Percentiles rank a stretch among this genome's conserved stretches.
These are phyloP conservation scores for Coemansia erecta DNA, from an alignment of 192 early-diverging fungal genomes.

Conservation along the genomic window DNA sequence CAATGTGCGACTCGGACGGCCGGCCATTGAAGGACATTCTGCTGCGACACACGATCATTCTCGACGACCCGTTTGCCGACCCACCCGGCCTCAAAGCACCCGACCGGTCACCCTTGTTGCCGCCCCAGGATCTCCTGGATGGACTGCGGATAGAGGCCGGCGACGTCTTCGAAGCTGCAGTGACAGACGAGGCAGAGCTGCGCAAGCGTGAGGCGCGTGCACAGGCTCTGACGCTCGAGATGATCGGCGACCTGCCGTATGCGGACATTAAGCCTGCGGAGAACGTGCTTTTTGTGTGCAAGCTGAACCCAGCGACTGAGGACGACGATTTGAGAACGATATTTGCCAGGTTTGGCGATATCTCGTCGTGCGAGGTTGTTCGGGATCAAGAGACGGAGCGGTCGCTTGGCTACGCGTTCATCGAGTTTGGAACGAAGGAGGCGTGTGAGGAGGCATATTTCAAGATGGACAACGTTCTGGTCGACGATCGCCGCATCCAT, in stretches of 20 bases:
- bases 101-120: conserved; percentile 66
- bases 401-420: conserved; percentile 92
- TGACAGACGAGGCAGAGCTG: conserved; percentile 66
- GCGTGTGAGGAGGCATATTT: conserved; percentile 91
- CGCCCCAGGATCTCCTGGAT: conserved; percentile 69
- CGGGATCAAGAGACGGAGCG: conserved; percentile 79
- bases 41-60: conserved; percentile 86
- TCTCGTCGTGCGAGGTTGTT: conserved; percentile 87
- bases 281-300: conserved; percentile 95
- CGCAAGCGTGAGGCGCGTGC: conserved; percentile 72
- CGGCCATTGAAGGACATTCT: conserved; percentile 84
- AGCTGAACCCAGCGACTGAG: conserved; percentile 83
- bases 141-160: conserved; percentile 78
- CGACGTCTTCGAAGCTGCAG: conserved; percentile 60
- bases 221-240: conserved; percentile 91
- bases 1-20: conserved; percentile 66
- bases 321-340: conserved; percentile 92
- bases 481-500: conserved; percentile 94
- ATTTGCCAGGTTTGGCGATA: conserved; percentile 88
- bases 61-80: conserved; percentile 92
- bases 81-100: conserved; percentile 67
- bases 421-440: conserved; percentile 88
- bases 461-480: conserved; percentile 95
- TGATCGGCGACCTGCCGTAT: conserved; percentile 96
- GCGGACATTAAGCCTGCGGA: conserved; percentile 97